These are phyloP conservation scores for Phytophthora syringae DNA, from an alignment of 352 stramenopile genomes.

Conservation along the genomic window DNA sequence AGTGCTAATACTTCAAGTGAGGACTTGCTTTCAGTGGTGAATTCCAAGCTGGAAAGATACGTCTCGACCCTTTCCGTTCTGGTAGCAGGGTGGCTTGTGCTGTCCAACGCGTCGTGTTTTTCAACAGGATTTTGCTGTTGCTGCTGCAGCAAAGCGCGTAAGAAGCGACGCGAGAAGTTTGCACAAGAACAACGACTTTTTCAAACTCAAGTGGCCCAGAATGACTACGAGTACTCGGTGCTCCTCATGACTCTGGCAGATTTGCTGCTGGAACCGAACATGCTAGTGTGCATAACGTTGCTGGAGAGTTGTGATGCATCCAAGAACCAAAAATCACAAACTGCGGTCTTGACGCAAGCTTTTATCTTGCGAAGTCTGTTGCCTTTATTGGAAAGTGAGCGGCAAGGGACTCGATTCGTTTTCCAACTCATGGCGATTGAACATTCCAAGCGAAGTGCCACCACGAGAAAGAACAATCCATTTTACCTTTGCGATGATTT, in stretches of 20 bases:
- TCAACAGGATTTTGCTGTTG: slow-evolving; percentile 66
- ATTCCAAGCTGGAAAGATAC: slow-evolving; percentile 42
- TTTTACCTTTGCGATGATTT: slow-evolving; percentile 29
- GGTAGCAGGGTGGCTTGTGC: slow-evolving; percentile 39
- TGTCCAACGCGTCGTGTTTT: slow-evolving; percentile 61
- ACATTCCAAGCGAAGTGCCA: slow-evolving; percentile 23
- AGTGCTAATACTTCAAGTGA: slow-evolving; percentile 7
- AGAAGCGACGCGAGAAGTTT: slow-evolving; percentile 46
- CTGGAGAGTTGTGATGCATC: slow-evolving; percentile 24
- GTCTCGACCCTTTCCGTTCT: slow-evolving; percentile 44
- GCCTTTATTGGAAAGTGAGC: slow-evolving; percentile 56
- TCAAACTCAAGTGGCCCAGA: slow-evolving; percentile 62
- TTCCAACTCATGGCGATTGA: slow-evolving; percentile 53
- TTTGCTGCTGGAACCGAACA: slow-evolving; percentile 54
- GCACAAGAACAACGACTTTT: slow-evolving; percentile 46
- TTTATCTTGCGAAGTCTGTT: slow-evolving; percentile 51
- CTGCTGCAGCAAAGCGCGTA: slow-evolving; percentile 44
- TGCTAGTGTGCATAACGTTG: slow-evolving; percentile 39
- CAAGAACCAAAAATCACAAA: not conserved
- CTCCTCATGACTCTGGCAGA: slow-evolving; percentile 56
- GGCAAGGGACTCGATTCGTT: slow-evolving; percentile 54
- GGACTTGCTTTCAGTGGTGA: slow-evolving; percentile 27
- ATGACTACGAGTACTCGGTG: slow-evolving; percentile 77
- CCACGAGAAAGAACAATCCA: not conserved
- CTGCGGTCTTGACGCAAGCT: slow-evolving; percentile 20